Evolutionary conservation across 2,329 filamentous ascomycete genomes (phyloP).

Genomic region (Clonostachys rosea): DNA sequence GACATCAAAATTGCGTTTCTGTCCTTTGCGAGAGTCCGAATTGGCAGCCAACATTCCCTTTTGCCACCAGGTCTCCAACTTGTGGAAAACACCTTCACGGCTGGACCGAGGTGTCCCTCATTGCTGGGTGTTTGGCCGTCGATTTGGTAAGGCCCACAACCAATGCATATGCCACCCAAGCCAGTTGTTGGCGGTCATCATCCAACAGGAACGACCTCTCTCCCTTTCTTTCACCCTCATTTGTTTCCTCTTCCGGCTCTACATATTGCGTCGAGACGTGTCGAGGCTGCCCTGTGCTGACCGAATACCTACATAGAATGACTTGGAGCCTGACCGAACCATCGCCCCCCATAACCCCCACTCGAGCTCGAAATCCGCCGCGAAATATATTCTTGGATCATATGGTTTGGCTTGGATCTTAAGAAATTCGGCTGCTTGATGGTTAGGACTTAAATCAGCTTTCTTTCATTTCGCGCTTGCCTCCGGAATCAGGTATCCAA

Average conservation of each 20-base stretch:
- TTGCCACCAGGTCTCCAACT: too few relatives aligned
- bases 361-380: slow-evolving; percentile 2
- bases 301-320: slow-evolving; percentile 11
- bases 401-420: not conserved
- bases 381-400: not conserved
- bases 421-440: not conserved
- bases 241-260: too few relatives aligned
- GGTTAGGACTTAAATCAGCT: not conserved
- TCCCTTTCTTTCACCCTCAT: too few relatives aligned
- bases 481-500: not conserved
- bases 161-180: too few relatives aligned
- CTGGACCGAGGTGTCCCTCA: not conserved
- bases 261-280: not conserved
- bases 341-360: slow-evolving; percentile 1
- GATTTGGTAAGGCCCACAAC: too few relatives aligned
- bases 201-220: too few relatives aligned
- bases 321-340: slow-evolving; percentile 17
- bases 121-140: not conserved
- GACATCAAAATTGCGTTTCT: too few relatives aligned
- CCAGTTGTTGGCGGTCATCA: too few relatives aligned
- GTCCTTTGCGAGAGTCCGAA: too few relatives aligned
- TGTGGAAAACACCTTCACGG: not conserved
- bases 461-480: not conserved
- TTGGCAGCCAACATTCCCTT: too few relatives aligned
- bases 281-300: slow-evolving; percentile 13